Evolutionary conservation across 805 yeast genomes (phyloP).

Genomic region (Candida germanica): DNA sequence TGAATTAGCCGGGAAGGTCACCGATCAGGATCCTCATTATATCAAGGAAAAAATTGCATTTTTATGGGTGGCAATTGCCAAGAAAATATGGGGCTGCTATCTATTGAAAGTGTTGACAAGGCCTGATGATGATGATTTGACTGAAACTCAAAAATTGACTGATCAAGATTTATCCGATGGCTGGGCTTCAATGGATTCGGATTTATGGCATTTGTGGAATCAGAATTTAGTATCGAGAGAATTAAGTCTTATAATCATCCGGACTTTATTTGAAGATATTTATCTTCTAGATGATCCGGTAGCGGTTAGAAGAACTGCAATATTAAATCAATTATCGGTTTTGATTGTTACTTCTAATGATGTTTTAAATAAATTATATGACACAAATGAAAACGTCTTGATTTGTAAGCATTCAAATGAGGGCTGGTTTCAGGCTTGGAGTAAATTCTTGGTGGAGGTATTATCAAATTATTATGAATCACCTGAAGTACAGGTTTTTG

Average conservation of each 20-base stretch:
- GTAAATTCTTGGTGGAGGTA: conserved; percentile 31
- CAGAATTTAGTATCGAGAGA: conserved; percentile 64
- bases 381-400: conserved; percentile 58
- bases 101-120: conserved; percentile 33
- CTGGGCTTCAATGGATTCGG: conserved; percentile 86
- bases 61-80: conserved; percentile 88
- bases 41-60: conserved; percentile 86
- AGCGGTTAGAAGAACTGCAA: conserved; percentile 74
- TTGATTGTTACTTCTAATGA: conserved; percentile 74
- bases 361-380: conserved; percentile 61
- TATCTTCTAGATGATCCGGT: conserved; percentile 89
- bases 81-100: conserved; percentile 84
- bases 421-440: conserved; percentile 89
- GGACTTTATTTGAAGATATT: conserved; percentile 90
- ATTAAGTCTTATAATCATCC: conserved; percentile 68
- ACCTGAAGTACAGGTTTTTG: conserved; percentile 40
- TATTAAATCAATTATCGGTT: conserved; percentile 77
- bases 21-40: conserved; percentile 77
- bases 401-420: conserved; percentile 64
- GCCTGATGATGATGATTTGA: background rate
- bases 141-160: conserved; percentile 12
- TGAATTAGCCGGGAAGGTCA: conserved; percentile 63
- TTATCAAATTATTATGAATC: conserved; percentile 28
- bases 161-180: conserved; percentile 58
- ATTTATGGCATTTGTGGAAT: conserved; percentile 73